phyloP scores from a whole-genome alignment of 2,329 filamentous ascomycete species.

The Trichoderma sp. region DNA sequence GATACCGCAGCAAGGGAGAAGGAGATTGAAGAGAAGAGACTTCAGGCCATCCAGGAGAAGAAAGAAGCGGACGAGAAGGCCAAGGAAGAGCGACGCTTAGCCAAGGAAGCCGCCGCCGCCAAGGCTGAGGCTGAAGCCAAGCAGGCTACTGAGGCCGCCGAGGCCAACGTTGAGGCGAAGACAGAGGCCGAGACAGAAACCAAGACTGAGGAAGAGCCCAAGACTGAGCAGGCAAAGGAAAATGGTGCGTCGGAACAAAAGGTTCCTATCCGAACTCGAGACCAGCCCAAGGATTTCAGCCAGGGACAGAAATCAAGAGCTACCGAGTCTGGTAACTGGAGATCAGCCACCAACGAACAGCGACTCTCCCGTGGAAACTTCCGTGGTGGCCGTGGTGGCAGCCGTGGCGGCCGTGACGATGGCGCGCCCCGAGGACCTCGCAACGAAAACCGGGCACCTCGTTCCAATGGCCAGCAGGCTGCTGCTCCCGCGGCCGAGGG shows the following conservation, averaged over 20 bases:
- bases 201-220: conserved; percentile 35
- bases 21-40: conserved; percentile 85
- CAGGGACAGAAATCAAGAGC: conserved; percentile 56
- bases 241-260: conserved; percentile 51
- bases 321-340: conserved; percentile 62
- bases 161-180: conserved; percentile 38
- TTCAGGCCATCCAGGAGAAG: conserved; percentile 74
- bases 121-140: conserved; percentile 45
- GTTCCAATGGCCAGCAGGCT: conserved; percentile 48
- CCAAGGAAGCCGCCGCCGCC: conserved; percentile 58
- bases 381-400: conserved; percentile 40
- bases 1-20: conserved; percentile 88
- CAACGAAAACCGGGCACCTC: conserved; percentile 48
- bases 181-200: conserved; percentile 35
- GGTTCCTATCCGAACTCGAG: conserved; percentile 42
- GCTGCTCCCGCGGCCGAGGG: conserved; percentile 36
- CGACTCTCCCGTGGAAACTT: conserved; percentile 50
- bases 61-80: conserved; percentile 84
- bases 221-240: conserved; percentile 34
- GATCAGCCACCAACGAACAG: conserved; percentile 52
- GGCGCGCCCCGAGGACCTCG: conserved; percentile 45
- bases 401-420: conserved; percentile 46
- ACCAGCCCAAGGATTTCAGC: conserved; percentile 49
- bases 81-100: conserved; percentile 69
- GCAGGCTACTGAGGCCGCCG: conserved; percentile 32